Percentiles rank a stretch among this genome's conserved stretches.
phyloP scores from a whole-genome alignment of 2,329 filamentous ascomycete genomes.

The Penicillium sp. region DNA sequence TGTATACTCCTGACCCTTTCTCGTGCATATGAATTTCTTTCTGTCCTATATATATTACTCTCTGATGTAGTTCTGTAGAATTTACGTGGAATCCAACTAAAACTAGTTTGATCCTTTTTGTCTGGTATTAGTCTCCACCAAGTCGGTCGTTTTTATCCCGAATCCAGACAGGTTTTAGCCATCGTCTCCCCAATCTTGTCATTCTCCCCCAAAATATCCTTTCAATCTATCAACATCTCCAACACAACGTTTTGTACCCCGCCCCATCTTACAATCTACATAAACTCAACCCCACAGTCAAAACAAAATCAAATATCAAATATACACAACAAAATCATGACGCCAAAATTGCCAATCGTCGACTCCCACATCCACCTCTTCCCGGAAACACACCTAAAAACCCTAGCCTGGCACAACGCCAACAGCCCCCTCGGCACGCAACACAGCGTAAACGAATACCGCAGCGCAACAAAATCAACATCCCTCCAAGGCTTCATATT shows the following conservation, averaged over 20 bases:
- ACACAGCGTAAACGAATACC: slow-evolving; percentile 65
- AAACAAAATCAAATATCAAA: background rate
- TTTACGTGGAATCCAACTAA: background rate
- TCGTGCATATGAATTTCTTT: slow-evolving; percentile 9
- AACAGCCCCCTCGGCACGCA: slow-evolving; percentile 60
- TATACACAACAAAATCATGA: background rate
- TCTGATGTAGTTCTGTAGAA: background rate
- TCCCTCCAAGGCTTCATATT: slow-evolving; percentile 69
- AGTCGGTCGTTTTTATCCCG: background rate
- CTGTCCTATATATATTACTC: background rate
- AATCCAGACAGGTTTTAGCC: no score
- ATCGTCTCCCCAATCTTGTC: background rate
- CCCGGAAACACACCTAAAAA: slow-evolving; percentile 63
- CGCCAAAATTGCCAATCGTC: slow-evolving; percentile 58
- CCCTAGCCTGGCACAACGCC: slow-evolving; percentile 67
- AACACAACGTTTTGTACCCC: background rate
- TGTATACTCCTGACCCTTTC: slow-evolving; percentile 8
- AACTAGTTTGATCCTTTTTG: no score
- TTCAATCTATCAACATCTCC: background rate
- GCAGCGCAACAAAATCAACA: slow-evolving; percentile 35
- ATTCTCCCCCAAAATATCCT: background rate
- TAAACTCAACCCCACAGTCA: background rate
- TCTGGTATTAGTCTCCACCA: background rate
- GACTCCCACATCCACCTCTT: slow-evolving; percentile 93
- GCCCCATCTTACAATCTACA: background rate